Evolutionary conservation across 1,284 basidiomycete species (phyloP).

Genomic region (Leccinum pachyderme): DNA sequence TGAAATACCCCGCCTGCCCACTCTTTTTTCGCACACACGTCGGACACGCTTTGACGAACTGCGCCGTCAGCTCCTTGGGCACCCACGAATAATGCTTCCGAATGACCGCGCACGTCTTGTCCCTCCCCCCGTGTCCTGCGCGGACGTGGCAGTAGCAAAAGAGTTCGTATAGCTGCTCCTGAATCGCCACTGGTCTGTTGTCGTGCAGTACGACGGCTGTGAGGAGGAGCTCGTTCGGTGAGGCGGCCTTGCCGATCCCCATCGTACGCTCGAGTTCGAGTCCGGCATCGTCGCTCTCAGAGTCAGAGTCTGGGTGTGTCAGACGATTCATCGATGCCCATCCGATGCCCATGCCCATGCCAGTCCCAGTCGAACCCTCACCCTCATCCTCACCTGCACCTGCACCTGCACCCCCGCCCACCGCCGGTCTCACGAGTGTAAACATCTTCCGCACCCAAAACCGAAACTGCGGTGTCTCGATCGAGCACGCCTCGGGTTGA

Average conservation of each 20-base stretch:
- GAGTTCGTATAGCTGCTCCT: constrained; percentile 74
- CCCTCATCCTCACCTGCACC: too few relatives aligned
- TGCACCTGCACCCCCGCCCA: neutral
- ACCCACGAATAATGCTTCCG: constrained; percentile 73
- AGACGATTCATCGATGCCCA: neutral
- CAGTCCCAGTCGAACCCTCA: neutral
- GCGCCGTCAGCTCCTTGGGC: constrained; percentile 74
- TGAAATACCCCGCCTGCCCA: constrained; percentile 16
- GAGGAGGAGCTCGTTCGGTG: constrained; percentile 8
- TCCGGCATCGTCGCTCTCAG: constrained; percentile 10
- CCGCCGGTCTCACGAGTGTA: constrained; percentile 40
- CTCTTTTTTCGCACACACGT: constrained; percentile 53
- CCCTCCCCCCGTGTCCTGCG: constrained; percentile 71
- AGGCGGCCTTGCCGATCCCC: constrained; percentile 8
- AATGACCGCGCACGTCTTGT: constrained; percentile 64
- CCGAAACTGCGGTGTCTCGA: constrained; percentile 64
- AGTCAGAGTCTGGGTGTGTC: constrained; percentile 4
- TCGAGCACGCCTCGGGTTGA: constrained; percentile 40
- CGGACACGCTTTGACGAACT: constrained; percentile 74
- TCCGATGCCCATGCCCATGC: neutral
- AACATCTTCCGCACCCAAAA: constrained; percentile 85
- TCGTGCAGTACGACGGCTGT: constrained; percentile 58
- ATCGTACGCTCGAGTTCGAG: constrained; percentile 23
- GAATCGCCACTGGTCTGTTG: constrained; percentile 65
- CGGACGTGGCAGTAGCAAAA: constrained; percentile 68